Evolutionary conservation across 192 early-diverging fungal genomes (phyloP).

Genomic region (Allomyces macrogynus): DNA sequence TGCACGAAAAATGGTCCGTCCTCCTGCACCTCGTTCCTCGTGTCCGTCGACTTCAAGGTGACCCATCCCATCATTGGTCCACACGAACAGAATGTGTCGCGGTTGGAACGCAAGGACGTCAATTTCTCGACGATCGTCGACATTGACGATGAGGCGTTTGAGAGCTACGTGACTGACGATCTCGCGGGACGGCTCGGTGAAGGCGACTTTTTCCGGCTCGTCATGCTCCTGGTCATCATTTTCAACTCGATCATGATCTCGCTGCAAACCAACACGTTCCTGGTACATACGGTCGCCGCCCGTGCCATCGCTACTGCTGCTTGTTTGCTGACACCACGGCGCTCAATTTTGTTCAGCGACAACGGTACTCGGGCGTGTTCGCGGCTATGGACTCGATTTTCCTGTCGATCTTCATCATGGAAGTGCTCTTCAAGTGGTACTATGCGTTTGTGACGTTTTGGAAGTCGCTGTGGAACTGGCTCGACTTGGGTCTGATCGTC

Average conservation of each 20-base stretch:
- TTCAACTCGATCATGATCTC: constrained; percentile 17
- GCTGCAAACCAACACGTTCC: constrained; percentile 10
- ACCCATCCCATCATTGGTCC: too few species aligned
- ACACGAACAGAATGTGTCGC: constrained; percentile 16
- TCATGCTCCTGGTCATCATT: constrained; percentile 14
- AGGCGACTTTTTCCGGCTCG: constrained; percentile 13
- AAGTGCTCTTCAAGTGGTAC: constrained; percentile 20
- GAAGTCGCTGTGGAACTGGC: constrained; percentile 14
- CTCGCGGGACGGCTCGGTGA: constrained; percentile 14
- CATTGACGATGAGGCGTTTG: constrained; percentile 14
- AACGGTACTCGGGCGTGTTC: constrained; percentile 8
- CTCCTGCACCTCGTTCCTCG: too few species aligned
- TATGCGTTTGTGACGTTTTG: constrained; percentile 14
- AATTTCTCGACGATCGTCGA: constrained; percentile 17
- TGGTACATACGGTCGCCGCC: too few species aligned
- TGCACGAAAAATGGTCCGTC: not conserved
- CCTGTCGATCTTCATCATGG: constrained; percentile 11
- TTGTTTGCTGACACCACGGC: too few species aligned
- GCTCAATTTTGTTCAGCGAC: too few species aligned
- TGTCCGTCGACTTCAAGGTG: too few species aligned
- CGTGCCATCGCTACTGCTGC: too few species aligned
- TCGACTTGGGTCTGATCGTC: constrained; percentile 10
- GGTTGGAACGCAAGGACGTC: constrained; percentile 13
- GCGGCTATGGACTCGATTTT: constrained; percentile 12
- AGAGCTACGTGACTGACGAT: constrained; percentile 15